Conservation (phyloP, 148 eudicot species). For the Hydrangea macrophylla region DNA sequence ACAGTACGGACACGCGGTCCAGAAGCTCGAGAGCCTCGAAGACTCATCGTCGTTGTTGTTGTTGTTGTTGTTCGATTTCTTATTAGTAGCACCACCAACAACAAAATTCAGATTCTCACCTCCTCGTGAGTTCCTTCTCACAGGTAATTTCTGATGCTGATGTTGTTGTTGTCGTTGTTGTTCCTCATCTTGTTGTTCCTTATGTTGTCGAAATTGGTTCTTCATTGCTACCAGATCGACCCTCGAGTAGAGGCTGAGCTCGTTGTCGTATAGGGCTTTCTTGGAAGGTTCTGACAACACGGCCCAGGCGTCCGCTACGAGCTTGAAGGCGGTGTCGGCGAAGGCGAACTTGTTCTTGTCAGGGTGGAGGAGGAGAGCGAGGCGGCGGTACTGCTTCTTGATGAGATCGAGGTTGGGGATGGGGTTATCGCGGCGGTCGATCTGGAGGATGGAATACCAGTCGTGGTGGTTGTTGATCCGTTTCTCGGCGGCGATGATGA, state of each 20-base stretch:
- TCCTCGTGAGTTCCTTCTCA: slow-evolving; percentile 37
- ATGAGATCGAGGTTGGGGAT: slow-evolving; percentile 50
- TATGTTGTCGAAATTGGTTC: slow-evolving; percentile 3
- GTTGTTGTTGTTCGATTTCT: too few species aligned
- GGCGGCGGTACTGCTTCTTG: slow-evolving; percentile 65
- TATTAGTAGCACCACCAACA: not conserved
- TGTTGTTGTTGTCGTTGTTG: not conserved
- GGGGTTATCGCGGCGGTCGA: slow-evolving; percentile 44
- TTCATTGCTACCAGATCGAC: slow-evolving; percentile 43
- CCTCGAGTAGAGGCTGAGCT: slow-evolving; percentile 32
- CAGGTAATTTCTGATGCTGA: slow-evolving; percentile 44
- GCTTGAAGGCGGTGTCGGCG: slow-evolving; percentile 65
- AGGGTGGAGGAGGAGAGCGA: slow-evolving; percentile 81
- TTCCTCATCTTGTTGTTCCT: not conserved
- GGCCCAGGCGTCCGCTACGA: slow-evolving; percentile 83
- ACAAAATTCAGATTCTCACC: slow-evolving; percentile 11
- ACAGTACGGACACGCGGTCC: slow-evolving; percentile 96
- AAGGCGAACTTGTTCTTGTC: slow-evolving; percentile 66
- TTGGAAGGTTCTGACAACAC: slow-evolving; percentile 42
- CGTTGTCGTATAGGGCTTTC: slow-evolving; percentile 39
- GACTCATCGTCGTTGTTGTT: not conserved
- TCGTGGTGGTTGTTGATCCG: slow-evolving; percentile 50
- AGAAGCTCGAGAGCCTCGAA: slow-evolving; percentile 33
- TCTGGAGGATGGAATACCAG: slow-evolving; percentile 70
- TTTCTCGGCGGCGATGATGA: slow-evolving; percentile 57